These are phyloP conservation scores for Penicillium decumbens DNA, from an alignment of 2,329 filamentous ascomycete genomes.

Conservation along the genomic window DNA sequence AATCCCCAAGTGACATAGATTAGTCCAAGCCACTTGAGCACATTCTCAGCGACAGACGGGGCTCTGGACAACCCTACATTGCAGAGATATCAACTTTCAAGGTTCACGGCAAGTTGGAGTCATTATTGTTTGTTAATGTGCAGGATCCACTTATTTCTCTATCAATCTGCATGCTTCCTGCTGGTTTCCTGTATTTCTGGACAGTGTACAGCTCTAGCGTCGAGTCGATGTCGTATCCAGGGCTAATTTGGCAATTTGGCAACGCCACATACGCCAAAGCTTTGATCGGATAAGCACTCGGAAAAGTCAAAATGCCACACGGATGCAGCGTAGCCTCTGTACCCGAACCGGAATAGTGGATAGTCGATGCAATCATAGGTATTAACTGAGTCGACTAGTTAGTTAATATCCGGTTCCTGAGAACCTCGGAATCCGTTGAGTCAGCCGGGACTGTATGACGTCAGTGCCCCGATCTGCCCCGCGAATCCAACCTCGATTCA, in stretches of 20 bases:
- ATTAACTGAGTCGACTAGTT: too few relatives aligned
- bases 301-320: not conserved
- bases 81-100: not conserved
- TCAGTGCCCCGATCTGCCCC: too few relatives aligned
- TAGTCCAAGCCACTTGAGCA: not conserved
- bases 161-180: not conserved
- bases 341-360: not conserved
- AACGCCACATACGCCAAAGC: conserved; percentile 1
- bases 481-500: too few relatives aligned
- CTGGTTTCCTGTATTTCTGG: not conserved
- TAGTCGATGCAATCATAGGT: not conserved
- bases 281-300: not conserved
- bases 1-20: not conserved
- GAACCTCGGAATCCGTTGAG: too few relatives aligned
- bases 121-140: not conserved
- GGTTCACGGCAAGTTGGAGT: not conserved
- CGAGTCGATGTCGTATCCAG: not conserved
- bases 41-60: not conserved
- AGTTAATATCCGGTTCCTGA: too few relatives aligned
- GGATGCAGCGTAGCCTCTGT: not conserved
- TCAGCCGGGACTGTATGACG: too few relatives aligned
- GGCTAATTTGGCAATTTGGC: not conserved
- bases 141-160: not conserved
- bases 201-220: not conserved
- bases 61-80: not conserved